These are phyloP conservation scores for Shiraia bambusicola DNA, from an alignment of 2,329 filamentous ascomycete species.

Conservation along the genomic window DNA sequence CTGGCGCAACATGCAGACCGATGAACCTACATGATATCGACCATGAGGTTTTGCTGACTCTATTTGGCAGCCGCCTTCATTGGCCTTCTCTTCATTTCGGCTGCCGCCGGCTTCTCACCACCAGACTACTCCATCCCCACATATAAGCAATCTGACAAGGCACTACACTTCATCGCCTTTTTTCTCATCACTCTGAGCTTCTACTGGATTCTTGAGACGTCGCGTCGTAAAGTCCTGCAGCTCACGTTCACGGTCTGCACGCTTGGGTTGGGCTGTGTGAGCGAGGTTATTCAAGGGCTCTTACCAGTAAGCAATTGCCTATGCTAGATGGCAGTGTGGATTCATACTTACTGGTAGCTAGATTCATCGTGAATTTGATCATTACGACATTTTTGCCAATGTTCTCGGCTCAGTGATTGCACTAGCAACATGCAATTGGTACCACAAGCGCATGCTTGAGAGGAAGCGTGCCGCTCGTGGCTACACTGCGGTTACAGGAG, in stretches of 20 bases:
- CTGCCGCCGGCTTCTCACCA: constrained; percentile 71
- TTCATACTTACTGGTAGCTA: constrained; percentile 18
- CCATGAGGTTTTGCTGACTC: constrained; percentile 13
- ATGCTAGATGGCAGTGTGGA: neutral
- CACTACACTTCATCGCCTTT: constrained; percentile 83
- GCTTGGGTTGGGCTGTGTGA: constrained; percentile 68
- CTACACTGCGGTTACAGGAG: constrained; percentile 69
- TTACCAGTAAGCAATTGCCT: constrained; percentile 56
- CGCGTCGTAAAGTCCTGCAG: constrained; percentile 79
- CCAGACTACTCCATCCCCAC: constrained; percentile 51
- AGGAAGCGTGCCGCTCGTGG: constrained; percentile 72
- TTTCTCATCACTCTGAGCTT: constrained; percentile 83
- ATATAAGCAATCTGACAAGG: constrained; percentile 78
- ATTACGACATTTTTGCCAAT: constrained; percentile 86
- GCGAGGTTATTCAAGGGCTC: constrained; percentile 73
- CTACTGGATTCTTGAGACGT: constrained; percentile 96
- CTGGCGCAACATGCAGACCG: neutral
- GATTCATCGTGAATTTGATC: constrained; percentile 64
- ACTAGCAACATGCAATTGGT: constrained; percentile 78
- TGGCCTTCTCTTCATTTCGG: constrained; percentile 64
- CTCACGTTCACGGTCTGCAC: constrained; percentile 82
- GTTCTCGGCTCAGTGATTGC: constrained; percentile 73
- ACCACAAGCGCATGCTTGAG: constrained; percentile 94
- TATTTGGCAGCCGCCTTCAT: constrained; percentile 48
- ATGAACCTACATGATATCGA: neutral